Base-by-base conservation (phyloP, 129 eudicot genomes). In the Ambrosia artemisiifolia region DNA sequence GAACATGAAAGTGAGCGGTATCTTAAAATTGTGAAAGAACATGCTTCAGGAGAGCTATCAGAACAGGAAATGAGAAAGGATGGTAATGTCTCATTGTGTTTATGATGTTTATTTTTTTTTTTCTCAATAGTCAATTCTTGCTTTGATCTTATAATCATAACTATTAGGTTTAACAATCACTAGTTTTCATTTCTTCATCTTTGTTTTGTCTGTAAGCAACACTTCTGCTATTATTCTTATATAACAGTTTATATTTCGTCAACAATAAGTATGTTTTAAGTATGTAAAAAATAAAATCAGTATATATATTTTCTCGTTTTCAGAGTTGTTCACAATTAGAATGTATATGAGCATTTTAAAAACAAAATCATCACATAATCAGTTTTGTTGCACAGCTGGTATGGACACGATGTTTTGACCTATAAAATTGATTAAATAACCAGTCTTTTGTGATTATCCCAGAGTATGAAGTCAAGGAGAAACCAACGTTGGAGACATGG, bases 401-500 rank as follows among this genome's bases (percentile, higher is more conserved):
- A 18, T 18, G 61, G 8, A 19, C 61, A 54, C n/a, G 68, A 3
- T 36, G 16, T 2, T 35, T 35, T 16, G 13, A 63, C 32, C 24
- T 16, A 6, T 63, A 35, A 36, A 3, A 8, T 36, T 16, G 19
- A 16, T 3, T 7, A 34, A 35, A 63, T 35, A 36, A 63, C 36
- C 14, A n/a, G 50, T 73, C 55, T 30, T 18, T 35, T 35, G 6
- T 61, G 71, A 71, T 61, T 71, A 34, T 65, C 63, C 48, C 82
- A 92, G 97, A 92, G 82, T 92, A 86, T 66, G 97, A 92, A 84
- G 97, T 92, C 51, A 82, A 83, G 63, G 97, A 92, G 82, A 86
- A 88, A 77, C 88, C 93, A 79, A 79, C 83, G 30, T 70, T 88
- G 83, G 70, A 78, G 75, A 92, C 97, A 57, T 88, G 97, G 97